Evolutionary conservation across 352 stramenopile genomes (phyloP).

Genomic region (Phytophthora multivora): DNA sequence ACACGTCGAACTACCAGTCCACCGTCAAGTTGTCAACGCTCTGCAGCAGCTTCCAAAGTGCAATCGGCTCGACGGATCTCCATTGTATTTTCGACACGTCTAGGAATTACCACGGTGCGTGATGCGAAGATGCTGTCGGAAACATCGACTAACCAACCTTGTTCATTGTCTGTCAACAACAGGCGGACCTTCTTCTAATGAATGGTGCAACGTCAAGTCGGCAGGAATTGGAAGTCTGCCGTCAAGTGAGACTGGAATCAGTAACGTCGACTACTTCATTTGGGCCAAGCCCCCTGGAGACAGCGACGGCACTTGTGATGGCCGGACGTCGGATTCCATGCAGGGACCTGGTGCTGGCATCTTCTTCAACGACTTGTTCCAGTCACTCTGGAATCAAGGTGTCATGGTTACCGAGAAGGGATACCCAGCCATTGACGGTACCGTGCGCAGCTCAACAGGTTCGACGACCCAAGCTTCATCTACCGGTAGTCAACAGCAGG

Average conservation of each 20-base stretch:
- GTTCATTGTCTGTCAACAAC: constrained; percentile 6
- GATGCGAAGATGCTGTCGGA: background rate
- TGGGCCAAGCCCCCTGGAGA: constrained; percentile 76
- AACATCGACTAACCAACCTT: background rate
- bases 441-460: constrained; percentile 14
- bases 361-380: constrained; percentile 67
- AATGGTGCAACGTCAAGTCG: constrained; percentile 76
- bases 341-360: constrained; percentile 51
- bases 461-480: constrained; percentile 17
- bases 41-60: constrained; percentile 65
- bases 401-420: constrained; percentile 56
- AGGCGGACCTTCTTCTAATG: constrained; percentile 35
- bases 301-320: constrained; percentile 59
- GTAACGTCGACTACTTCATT: constrained; percentile 72
- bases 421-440: constrained; percentile 42
- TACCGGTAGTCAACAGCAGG: constrained; percentile 15
- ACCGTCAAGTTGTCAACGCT: constrained; percentile 48
- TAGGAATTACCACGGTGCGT: constrained; percentile 52
- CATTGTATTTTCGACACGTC: constrained; percentile 73
- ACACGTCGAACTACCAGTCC: constrained; percentile 82
- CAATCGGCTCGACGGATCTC: constrained; percentile 40
- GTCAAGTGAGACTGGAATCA: constrained; percentile 52
- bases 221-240: constrained; percentile 63
- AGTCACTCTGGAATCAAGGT: constrained; percentile 70
- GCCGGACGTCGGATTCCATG: constrained; percentile 52